A percentile compares a stretch with the other conserved stretches of the same genome.
phyloP scores from a whole-genome alignment of 2,329 filamentous ascomycete species.

The Bipolaris gigantea region DNA sequence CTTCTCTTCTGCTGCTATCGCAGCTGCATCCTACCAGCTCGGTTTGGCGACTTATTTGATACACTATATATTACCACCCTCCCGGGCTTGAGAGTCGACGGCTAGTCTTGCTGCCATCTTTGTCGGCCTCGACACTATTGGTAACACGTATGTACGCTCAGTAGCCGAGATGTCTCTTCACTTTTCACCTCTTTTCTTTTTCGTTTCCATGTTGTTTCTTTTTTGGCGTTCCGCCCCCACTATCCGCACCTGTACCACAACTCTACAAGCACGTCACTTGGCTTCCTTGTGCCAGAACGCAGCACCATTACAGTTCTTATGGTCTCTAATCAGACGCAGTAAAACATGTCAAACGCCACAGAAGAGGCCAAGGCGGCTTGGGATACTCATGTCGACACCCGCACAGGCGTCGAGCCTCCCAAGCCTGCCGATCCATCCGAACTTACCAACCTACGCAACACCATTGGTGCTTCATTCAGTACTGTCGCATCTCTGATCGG shows the following conservation, averaged over 20 bases:
- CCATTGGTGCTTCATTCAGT: conserved; percentile 35
- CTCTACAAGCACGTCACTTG: background rate
- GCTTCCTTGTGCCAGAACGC: too few relatives aligned
- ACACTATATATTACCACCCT: too few relatives aligned
- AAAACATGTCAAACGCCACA: conserved; percentile 15
- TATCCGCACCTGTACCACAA: background rate
- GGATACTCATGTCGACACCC: conserved; percentile 37
- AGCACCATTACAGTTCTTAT: background rate
- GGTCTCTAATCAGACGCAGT: background rate
- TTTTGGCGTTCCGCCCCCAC: background rate
- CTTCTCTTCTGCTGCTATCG: too few relatives aligned
- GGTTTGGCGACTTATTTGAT: too few relatives aligned
- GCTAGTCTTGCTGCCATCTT: too few relatives aligned
- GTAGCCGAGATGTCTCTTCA: background rate
- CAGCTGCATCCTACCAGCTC: too few relatives aligned
- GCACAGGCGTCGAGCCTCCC: conserved; percentile 34
- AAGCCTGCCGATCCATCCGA: conserved; percentile 37
- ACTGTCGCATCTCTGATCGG: conserved; percentile 32
- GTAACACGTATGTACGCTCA: background rate
- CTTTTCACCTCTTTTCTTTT: too few relatives aligned
- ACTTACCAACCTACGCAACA: conserved; percentile 36
- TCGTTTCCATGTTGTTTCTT: too few relatives aligned
- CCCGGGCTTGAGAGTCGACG: too few relatives aligned
- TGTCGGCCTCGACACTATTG: too few relatives aligned
- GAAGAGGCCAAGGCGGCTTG: conserved; percentile 30